A percentile compares a stretch with the other conserved stretches of the same genome.
These are phyloP conservation scores for Pseudopithomyces chartarum DNA, from an alignment of 2,329 filamentous ascomycete species.

Conservation along the genomic window DNA sequence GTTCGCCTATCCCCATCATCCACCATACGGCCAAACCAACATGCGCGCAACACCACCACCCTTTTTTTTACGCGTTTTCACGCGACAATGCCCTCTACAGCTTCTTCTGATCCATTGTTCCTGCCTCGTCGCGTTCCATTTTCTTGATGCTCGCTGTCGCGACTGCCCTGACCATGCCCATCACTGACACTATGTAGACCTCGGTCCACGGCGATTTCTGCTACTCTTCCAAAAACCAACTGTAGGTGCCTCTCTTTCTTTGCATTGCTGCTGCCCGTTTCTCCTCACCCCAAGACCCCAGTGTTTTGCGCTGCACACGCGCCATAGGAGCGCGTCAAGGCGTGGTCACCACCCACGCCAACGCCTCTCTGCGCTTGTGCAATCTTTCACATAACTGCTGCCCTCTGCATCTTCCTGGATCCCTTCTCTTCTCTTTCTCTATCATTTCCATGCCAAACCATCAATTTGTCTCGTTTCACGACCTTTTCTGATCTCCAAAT, in stretches of 20 bases:
- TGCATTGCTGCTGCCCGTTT: conserved; percentile 30
- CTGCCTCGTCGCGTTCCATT: conserved; percentile 35
- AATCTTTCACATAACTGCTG: conserved; percentile 1
- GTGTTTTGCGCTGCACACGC: conserved; percentile 40
- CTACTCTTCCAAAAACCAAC: conserved; percentile 21
- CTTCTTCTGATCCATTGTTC: conserved; percentile 35
- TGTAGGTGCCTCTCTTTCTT: conserved; percentile 36
- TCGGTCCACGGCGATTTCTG: conserved; percentile 26
- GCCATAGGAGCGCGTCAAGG: conserved; percentile 19
- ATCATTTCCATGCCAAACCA: not conserved
- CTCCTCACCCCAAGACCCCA: conserved; percentile 24
- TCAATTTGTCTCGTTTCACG: not conserved
- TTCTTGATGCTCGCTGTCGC: conserved; percentile 34
- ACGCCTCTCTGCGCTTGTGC: conserved; percentile 9
- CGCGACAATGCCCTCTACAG: conserved; percentile 27
- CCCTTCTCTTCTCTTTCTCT: conserved; percentile 2
- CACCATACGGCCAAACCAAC: conserved; percentile 23
- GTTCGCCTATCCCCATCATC: conserved; percentile 34
- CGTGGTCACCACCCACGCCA: conserved; percentile 21
- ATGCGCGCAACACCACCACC: conserved; percentile 30
- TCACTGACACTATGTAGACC: conserved; percentile 40
- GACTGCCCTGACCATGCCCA: conserved; percentile 18
- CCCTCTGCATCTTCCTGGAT: conserved; percentile 5
- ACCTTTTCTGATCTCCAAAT: conserved; percentile 7
- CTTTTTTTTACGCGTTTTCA: conserved; percentile 40